Evolutionary conservation across 2,329 filamentous ascomycete species (phyloP), one percentile per base, ranked within the genome.

Genomic region (Exophiala alcalophila): DNA sequence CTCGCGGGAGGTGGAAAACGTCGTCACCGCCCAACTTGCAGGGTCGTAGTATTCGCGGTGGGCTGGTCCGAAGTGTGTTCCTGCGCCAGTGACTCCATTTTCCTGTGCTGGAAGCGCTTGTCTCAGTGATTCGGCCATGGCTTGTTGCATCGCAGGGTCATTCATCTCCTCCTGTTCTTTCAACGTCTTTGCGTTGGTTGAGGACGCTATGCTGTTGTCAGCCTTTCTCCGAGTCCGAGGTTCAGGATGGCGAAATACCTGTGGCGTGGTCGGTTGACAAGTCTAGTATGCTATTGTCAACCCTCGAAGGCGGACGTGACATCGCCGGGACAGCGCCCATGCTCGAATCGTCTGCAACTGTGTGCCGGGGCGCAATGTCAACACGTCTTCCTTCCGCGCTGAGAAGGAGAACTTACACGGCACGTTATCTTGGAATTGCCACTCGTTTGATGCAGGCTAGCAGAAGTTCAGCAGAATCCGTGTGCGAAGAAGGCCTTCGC

Each of bases 1-100:
- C 57, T 80, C 76, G 40, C 67, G 67, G 19, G 69, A 64, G 15
- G 68, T 68, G 3, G 67, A 58, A 25, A 69, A 66, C 4, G 72
- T 59, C 2, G 73, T 73, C 65, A 83, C 61, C 2, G 74, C 75
- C 79, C 79, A 82, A 12, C 69, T 61, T 5, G 58, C 61, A 34
- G 67, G 62, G 18, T 80, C 75, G 55, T 81, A 80, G 49, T 73
- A 59, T 16, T 71, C 69, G 44, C 68, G 66, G 14, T 68, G 78
- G 2, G 76, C 76, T 39, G 75, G 77, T 4, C 74, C 71, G 57
- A 81, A 80, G 8, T 68, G 58, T 48, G 60, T 63, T 12, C 56
- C 63, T 4, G 58, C 47, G 11, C 60, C 63, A 7, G 73, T 67
- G 10, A 78, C 65, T 2, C 78, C 78, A 14, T 66, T 74, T 57